These are phyloP conservation scores for Gossypium turneri DNA, from an alignment of 345 rosid genomes.

Conservation along the genomic window DNA sequence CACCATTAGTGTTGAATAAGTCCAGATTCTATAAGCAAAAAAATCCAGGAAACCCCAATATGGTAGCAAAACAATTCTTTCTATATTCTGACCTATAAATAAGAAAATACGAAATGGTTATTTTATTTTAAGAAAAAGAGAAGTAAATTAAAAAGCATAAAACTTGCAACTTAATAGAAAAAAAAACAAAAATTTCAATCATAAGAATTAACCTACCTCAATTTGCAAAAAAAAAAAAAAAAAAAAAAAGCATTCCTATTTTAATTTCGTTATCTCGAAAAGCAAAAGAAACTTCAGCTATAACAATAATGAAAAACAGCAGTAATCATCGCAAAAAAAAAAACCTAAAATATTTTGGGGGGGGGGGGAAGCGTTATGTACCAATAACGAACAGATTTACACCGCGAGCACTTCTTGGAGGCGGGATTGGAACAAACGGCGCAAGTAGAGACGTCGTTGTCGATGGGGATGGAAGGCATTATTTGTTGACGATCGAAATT, in stretches of 20 bases:
- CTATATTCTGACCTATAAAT: not conserved
- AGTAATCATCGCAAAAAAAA: not conserved
- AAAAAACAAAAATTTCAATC: too few relatives aligned
- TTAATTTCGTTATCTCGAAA: not conserved
- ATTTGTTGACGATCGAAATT: slow-evolving; percentile 44
- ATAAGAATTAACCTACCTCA: too few relatives aligned
- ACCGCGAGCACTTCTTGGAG: slow-evolving; percentile 46
- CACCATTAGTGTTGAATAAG: not conserved
- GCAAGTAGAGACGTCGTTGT: slow-evolving; percentile 15
- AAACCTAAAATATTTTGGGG: not conserved
- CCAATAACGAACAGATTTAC: slow-evolving; percentile 60
- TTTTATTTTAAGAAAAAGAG: not conserved
- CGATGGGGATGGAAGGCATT: slow-evolving; percentile 12
- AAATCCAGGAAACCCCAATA: not conserved
- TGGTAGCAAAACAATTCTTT: not conserved
- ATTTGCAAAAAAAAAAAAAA: too few relatives aligned
- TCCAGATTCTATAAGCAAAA: not conserved
- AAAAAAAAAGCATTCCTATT: not conserved
- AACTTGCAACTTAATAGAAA: too few relatives aligned
- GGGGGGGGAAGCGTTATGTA: not conserved
- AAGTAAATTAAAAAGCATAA: too few relatives aligned
- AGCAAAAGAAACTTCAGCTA: not conserved
- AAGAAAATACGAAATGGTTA: not conserved
- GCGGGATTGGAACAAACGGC: slow-evolving; percentile 34
- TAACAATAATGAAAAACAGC: not conserved